A percentile compares a stretch with the other conserved stretches of the same genome.
These are phyloP conservation scores for Neoboletus magnificus DNA, from an alignment of 768 basidiomycete genomes.

Conservation along the genomic window DNA sequence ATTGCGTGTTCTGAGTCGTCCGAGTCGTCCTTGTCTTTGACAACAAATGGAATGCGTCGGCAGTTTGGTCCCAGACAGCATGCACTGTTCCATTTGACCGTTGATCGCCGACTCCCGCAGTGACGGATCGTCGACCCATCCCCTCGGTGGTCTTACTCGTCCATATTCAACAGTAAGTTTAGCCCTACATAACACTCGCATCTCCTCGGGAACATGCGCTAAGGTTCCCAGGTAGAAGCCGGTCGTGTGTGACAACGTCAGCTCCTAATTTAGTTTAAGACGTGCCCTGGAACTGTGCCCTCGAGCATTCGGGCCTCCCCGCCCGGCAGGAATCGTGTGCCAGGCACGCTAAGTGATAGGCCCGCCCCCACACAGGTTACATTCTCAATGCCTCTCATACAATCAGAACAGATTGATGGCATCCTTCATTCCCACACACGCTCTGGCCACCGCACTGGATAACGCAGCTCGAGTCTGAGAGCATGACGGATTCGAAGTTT, in stretches of 20 bases:
- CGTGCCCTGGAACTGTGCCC: neutral
- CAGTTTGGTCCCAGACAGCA: no score
- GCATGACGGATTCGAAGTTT: neutral
- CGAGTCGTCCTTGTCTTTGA: neutral
- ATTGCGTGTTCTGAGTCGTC: neutral
- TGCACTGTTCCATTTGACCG: neutral
- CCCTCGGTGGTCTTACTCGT: neutral
- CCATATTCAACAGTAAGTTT: no score
- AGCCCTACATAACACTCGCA: neutral
- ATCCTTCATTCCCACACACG: neutral
- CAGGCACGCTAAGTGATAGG: neutral
- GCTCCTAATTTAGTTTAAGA: neutral
- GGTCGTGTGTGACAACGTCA: neutral
- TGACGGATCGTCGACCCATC: neutral
- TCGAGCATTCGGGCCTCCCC: neutral
- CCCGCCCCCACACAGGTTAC: neutral
- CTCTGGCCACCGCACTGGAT: neutral
- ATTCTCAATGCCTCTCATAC: neutral
- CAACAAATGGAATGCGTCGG: no score
- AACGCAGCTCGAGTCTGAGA: neutral
- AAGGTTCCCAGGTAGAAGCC: constrained; percentile 1
- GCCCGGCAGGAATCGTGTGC: neutral
- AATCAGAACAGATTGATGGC: neutral
- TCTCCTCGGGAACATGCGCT: neutral
- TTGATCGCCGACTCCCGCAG: no score